Percentiles rank a stretch among this genome's conserved stretches.
phyloP scores from a whole-genome alignment of 148 eudicot species.

The Silene latifolia region DNA sequence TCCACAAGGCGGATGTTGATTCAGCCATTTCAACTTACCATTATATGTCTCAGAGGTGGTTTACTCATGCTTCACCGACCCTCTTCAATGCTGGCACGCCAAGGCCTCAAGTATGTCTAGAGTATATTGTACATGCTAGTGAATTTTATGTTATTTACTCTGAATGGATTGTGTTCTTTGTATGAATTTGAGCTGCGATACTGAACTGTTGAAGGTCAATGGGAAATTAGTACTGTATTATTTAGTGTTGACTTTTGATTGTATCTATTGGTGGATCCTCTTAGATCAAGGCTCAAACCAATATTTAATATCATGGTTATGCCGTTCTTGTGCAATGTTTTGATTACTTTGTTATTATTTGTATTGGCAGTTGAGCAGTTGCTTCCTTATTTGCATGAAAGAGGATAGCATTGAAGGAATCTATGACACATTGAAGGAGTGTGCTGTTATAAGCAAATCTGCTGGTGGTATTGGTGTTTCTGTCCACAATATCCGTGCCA shows the following conservation, averaged over 20 bases:
- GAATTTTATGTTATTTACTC: background rate
- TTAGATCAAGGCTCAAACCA: too few relatives aligned
- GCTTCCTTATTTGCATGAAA: conserved; percentile 92
- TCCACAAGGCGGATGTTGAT: conserved; percentile 86
- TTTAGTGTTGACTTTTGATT: too few relatives aligned
- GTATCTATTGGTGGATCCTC: too few relatives aligned
- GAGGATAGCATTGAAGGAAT: conserved; percentile 96
- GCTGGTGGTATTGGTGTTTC: conserved; percentile 97
- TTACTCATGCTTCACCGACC: conserved; percentile 99
- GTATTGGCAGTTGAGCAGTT: conserved; percentile 80
- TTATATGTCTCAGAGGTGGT: conserved; percentile 95
- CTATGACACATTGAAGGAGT: conserved; percentile 82
- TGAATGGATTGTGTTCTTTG: too few relatives aligned
- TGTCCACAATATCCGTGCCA: conserved; percentile 88
- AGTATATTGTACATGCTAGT: background rate
- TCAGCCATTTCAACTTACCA: conserved; percentile 81
- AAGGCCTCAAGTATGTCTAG: conserved; percentile 70
- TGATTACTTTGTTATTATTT: conserved; percentile 11
- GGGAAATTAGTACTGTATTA: too few relatives aligned
- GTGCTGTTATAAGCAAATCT: conserved; percentile 96
- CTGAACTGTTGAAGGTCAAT: too few relatives aligned
- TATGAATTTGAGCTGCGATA: too few relatives aligned
- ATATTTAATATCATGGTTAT: too few relatives aligned
- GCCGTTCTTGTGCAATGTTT: background rate
- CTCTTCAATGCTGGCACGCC: conserved; percentile 95